Percentiles rank a stretch among this genome's conserved stretches.
These are phyloP conservation scores for Asterochloris sp. DNA, from an alignment of 139 green algal species.

Conservation along the genomic window DNA sequence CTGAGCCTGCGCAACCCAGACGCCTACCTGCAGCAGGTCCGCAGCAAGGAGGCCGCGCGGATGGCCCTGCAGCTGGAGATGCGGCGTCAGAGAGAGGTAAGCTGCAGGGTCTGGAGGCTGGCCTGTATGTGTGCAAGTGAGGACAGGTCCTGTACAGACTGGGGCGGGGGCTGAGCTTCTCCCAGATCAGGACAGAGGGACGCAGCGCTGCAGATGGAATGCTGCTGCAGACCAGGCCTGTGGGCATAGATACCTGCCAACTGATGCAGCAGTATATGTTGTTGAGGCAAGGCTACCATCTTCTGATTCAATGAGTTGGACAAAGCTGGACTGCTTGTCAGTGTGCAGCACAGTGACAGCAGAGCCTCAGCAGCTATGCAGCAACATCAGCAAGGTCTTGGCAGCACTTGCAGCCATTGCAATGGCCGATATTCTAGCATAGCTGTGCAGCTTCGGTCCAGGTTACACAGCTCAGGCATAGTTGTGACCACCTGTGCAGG, in stretches of 20 bases:
- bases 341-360: background rate
- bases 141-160: background rate
- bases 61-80: conserved; percentile 5
- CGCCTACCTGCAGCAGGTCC: conserved; percentile 10
- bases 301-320: background rate
- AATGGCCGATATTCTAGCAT: background rate
- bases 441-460: background rate
- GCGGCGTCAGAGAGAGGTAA: conserved; percentile 4
- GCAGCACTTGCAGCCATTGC: background rate
- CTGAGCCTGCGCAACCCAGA: conserved; percentile 21
- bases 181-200: background rate
- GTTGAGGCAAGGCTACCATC: too few species aligned
- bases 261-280: too few species aligned
- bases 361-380: background rate
- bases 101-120: background rate
- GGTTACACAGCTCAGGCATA: background rate
- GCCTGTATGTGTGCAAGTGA: background rate
- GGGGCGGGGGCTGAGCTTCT: background rate
- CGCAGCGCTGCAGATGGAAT: background rate
- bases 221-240: background rate
- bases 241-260: too few species aligned
- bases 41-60: background rate
- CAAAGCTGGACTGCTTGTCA: background rate
- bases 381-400: background rate
- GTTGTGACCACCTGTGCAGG: conserved; percentile 1